Conservation (phyloP, 768 basidiomycete species). For the Amanita pallidorosea region DNA sequence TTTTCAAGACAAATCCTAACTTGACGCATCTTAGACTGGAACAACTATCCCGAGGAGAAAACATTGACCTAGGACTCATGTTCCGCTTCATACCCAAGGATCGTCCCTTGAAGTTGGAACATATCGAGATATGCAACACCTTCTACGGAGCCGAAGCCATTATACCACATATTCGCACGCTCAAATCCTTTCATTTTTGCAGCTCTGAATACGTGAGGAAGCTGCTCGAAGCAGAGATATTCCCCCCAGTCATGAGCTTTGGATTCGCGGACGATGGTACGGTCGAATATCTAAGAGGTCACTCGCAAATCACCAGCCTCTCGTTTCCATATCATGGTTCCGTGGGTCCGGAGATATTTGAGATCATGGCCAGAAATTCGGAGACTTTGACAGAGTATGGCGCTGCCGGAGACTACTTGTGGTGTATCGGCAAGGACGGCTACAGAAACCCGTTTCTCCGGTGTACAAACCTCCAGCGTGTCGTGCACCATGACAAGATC, state of each 20-base stretch:
- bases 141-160: not conserved
- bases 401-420: not conserved
- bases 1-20: not conserved
- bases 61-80: not conserved
- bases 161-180: not conserved
- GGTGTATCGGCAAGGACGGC: not conserved
- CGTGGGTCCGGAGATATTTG: not conserved
- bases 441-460: not conserved
- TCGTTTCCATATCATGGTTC: not conserved
- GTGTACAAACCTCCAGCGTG: not conserved
- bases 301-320: not conserved
- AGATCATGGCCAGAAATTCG: not conserved
- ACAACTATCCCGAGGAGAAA: not conserved
- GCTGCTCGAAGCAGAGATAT: not conserved
- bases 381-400: not conserved
- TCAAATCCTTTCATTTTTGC: not conserved
- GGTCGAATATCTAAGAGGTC: not conserved
- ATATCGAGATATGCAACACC: not conserved
- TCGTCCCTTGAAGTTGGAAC: not conserved
- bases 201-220: not conserved
- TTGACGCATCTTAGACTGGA: not conserved
- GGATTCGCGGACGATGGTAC: not conserved
- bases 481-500: not conserved
- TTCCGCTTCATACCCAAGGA: not conserved
- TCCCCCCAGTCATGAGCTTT: not conserved